Conservation (phyloP, 345 rosid species). For the thale cress (Arabidopsis thaliana) region DNA sequence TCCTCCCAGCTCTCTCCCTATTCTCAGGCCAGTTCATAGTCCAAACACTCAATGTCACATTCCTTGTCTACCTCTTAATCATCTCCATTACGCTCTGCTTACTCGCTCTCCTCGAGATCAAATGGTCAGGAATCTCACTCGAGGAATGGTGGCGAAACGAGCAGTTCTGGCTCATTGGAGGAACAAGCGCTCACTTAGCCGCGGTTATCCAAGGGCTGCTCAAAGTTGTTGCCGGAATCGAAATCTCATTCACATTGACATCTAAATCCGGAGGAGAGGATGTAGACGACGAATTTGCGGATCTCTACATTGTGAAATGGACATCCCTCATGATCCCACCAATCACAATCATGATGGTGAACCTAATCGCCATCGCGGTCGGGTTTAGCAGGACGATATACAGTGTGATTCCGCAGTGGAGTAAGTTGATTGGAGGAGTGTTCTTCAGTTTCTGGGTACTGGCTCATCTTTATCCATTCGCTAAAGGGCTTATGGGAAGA, state of each 20-base stretch:
- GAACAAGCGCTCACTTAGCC: slow-evolving; percentile 96
- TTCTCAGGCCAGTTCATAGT: slow-evolving; percentile 98
- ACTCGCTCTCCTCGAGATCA: slow-evolving; percentile 90
- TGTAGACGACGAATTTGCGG: slow-evolving; percentile 88
- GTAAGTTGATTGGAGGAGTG: slow-evolving; percentile 85
- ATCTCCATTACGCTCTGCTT: slow-evolving; percentile 76
- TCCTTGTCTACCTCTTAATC: slow-evolving; percentile 74
- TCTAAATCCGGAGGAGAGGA: slow-evolving; percentile 94
- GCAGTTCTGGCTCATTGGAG: slow-evolving; percentile 97
- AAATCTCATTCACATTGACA: slow-evolving; percentile 92
- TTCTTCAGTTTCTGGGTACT: slow-evolving; percentile 99
- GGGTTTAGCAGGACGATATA: slow-evolving; percentile 93
- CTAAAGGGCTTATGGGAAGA: slow-evolving; percentile 98
- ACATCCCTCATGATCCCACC: slow-evolving; percentile 94
- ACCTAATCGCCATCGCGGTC: slow-evolving; percentile 86
- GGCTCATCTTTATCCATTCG: slow-evolving; percentile 97
- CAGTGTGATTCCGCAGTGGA: slow-evolving; percentile 89
- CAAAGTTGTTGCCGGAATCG: slow-evolving; percentile 95
- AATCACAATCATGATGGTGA: slow-evolving; percentile 90
- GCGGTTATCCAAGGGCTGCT: slow-evolving; percentile 93
- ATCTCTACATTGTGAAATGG: slow-evolving; percentile 88
- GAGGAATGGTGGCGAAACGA: slow-evolving; percentile 99
- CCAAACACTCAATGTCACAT: slow-evolving; percentile 76
- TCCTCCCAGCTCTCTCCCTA: slow-evolving; percentile 96
- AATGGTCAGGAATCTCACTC: slow-evolving; percentile 95